A percentile compares a stretch with the other conserved stretches of the same genome.
Evolutionary conservation across 192 early-diverging fungal genomes (phyloP).

Genomic region (Oehlia diaphana): DNA sequence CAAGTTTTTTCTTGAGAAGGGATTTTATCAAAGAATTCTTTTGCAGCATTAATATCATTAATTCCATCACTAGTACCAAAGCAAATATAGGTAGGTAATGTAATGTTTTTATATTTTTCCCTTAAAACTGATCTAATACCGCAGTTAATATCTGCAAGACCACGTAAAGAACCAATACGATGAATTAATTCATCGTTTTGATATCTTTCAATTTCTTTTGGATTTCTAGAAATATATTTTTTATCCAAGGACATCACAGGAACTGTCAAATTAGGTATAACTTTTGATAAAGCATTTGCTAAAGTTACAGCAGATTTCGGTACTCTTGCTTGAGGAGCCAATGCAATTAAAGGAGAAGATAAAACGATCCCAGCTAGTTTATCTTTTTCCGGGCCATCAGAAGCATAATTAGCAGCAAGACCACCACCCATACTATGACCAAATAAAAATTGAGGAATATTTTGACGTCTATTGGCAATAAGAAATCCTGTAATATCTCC

Average conservation of each 20-base stretch:
- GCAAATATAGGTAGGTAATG: background rate
- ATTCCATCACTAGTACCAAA: background rate
- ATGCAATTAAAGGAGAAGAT: background rate
- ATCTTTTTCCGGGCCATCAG: background rate
- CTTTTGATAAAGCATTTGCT: background rate
- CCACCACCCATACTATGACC: conserved; percentile 46
- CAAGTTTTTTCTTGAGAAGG: background rate
- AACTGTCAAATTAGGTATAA: background rate
- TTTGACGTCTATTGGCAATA: conserved; percentile 33
- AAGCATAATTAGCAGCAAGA: background rate
- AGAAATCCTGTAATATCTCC: conserved; percentile 54
- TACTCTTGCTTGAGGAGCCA: background rate
- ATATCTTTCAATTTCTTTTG: background rate
- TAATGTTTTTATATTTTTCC: background rate
- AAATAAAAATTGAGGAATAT: conserved; percentile 52
- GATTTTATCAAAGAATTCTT: background rate
- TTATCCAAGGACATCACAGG: background rate
- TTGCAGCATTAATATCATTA: background rate
- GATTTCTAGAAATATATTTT: background rate
- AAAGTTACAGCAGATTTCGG: no score
- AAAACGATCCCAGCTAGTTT: background rate
- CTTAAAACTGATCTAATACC: background rate
- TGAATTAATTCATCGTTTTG: background rate
- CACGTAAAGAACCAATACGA: background rate
- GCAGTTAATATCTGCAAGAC: background rate